Base-by-base conservation (phyloP, 257 asterid genomes). In the Nicotiana sylvestris region DNA sequence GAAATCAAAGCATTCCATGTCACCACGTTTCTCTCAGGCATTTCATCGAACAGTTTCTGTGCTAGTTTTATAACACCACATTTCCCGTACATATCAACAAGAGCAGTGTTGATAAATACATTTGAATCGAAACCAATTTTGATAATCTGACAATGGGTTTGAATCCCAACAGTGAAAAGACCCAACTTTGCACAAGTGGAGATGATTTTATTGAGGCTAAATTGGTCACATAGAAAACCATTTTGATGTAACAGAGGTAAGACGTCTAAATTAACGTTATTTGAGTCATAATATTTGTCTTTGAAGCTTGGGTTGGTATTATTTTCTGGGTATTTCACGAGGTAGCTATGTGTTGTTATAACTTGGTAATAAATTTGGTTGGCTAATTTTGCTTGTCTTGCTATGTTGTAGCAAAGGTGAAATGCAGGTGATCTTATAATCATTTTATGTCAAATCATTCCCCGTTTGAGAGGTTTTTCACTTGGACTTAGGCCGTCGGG, bases 1-100 rank as follows among this genome's bases (percentile, higher is more conserved):
- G 92, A 87, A 80, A 92, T 87, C 86, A 92, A 85, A 1, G 90
- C 82, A 76, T 89, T 87, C 94, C 94, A 89, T 37, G 93, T 43
- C 17, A 90, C 92, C 4, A 76, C 86, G 61, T 89, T 92, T 62
- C 87, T 82, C 0, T 85, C 66, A 37, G 91, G 89, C 89, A 87
- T 90, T 92, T 90, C 94, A 39, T 82, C 94, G 62, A 92, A 92
- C 90, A 92, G 15, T 2, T 82, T 39, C 51, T 85, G 90, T 30
- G 90, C 94, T 56, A 77, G 56, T n/a, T 1, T 17, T 13, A 69
- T 27, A 27, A 33, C 46, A 15, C 85, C 78, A 46, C 88, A 87
- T 83, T 88, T 92, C 0, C 87, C 85, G 3, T 92, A 92, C 94
- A 90, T 80, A 67, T 87, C 85, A 1, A 87, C 43, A 37, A 92